Conservation (phyloP, 176 grass and related monocot species). For the Thinopyrum elongatum region DNA sequence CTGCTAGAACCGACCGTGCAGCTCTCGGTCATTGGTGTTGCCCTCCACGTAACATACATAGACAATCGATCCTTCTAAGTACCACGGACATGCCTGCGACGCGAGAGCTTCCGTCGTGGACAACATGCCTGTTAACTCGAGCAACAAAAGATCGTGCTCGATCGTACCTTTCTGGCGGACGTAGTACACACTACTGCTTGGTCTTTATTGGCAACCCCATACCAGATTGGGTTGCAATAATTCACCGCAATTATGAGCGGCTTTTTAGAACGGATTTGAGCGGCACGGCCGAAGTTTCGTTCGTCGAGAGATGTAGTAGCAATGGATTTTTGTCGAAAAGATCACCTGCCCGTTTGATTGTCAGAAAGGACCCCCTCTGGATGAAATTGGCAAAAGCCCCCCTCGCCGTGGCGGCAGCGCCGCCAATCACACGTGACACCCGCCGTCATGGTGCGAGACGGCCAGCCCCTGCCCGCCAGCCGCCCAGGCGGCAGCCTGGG, state of each 20-base stretch:
- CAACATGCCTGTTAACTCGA: background rate
- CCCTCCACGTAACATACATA: background rate
- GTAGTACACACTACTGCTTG: background rate
- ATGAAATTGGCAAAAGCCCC: too few species aligned
- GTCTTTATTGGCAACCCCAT: background rate
- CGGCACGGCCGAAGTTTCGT: background rate
- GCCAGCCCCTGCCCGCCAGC: too few species aligned
- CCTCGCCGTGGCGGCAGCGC: too few species aligned
- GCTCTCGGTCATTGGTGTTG: conserved; percentile 28
- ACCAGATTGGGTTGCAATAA: background rate
- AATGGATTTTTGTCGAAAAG: too few species aligned
- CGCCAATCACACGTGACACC: too few species aligned
- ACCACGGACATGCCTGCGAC: background rate
- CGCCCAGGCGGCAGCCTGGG: too few species aligned
- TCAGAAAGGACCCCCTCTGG: too few species aligned
- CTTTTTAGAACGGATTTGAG: conserved; percentile 28
- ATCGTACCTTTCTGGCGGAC: background rate
- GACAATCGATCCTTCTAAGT: background rate
- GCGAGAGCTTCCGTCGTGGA: background rate
- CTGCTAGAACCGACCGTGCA: background rate
- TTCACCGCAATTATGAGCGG: conserved; percentile 13
- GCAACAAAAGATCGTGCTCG: background rate
- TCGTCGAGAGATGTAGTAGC: background rate
- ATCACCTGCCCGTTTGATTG: too few species aligned
- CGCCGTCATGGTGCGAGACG: too few species aligned